These are phyloP conservation scores for Sporisorium iseilematis-ciliati DNA, from an alignment of 1,284 basidiomycete genomes.

Conservation along the genomic window DNA sequence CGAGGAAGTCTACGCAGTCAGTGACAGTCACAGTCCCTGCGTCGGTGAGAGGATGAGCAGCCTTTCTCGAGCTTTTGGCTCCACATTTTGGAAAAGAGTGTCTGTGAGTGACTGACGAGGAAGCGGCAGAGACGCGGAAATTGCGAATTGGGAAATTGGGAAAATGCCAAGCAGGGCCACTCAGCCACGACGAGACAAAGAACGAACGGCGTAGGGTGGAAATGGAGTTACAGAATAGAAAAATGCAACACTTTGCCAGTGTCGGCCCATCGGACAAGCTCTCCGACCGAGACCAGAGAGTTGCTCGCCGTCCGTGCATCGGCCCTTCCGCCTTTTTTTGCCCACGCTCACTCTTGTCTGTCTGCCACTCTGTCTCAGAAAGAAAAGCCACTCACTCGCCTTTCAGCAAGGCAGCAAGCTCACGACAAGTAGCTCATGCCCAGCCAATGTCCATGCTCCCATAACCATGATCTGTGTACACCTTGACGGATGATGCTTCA, in stretches of 20 bases:
- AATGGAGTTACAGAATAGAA: conserved; percentile 19
- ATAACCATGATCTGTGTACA: no score
- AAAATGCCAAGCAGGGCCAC: conserved; percentile 10
- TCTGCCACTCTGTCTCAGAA: no score
- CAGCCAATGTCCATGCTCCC: no score
- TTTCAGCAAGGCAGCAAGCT: no score
- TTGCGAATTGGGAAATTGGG: conserved; percentile 16
- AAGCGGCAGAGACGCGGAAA: conserved; percentile 13
- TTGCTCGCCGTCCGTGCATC: no score
- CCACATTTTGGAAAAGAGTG: conserved; percentile 4
- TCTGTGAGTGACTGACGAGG: not conserved
- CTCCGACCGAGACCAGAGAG: conserved; percentile 13
- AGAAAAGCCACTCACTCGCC: no score
- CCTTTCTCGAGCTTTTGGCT: not conserved
- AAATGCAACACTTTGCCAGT: not conserved
- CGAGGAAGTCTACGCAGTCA: not conserved
- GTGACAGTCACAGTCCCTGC: not conserved
- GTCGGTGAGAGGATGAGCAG: not conserved
- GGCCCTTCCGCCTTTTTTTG: no score
- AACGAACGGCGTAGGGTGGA: conserved; percentile 21
- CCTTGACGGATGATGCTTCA: no score
- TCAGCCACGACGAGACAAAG: conserved; percentile 2
- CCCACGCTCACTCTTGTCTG: no score
- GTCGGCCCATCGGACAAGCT: conserved; percentile 42
- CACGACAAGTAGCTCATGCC: no score